phyloP scores from a whole-genome alignment of 1,139 yeast species.

The Saccharomycopsis hybrid region DNA sequence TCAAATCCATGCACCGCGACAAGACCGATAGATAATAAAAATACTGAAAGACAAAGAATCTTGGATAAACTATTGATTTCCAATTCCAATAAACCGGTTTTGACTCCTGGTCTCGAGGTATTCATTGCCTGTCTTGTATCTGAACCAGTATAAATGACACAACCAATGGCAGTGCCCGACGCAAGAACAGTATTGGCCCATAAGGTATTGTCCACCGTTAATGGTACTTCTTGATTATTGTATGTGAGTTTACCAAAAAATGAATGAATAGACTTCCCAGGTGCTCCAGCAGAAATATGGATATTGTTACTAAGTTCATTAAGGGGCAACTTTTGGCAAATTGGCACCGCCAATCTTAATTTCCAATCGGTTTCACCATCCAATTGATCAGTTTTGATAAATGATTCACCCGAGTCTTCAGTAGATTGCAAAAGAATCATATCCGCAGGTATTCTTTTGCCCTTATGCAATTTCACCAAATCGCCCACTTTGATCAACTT shows the following conservation, averaged over 20 bases:
- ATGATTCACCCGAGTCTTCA: constrained; percentile 80
- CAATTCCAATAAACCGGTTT: constrained; percentile 80
- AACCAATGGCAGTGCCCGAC: constrained; percentile 84
- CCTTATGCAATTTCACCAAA: constrained; percentile 73
- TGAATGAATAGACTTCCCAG: constrained; percentile 75
- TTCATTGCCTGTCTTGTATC: constrained; percentile 95
- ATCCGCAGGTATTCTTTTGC: constrained; percentile 89
- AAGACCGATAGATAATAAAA: constrained; percentile 64
- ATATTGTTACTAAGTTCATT: constrained; percentile 40
- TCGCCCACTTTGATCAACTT: constrained; percentile 80
- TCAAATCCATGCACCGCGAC: constrained; percentile 80
- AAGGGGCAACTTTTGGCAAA: constrained; percentile 56
- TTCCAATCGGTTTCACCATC: constrained; percentile 99
- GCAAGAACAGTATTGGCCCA: constrained; percentile 99
- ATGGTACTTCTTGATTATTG: constrained; percentile 52
- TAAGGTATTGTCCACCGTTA: constrained; percentile 82
- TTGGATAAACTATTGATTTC: constrained; percentile 89
- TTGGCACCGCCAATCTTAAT: constrained; percentile 64
- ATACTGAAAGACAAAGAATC: constrained; percentile 81
- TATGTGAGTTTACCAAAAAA: constrained; percentile 68
- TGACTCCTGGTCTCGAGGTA: constrained; percentile 84
- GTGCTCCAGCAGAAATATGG: constrained; percentile 62
- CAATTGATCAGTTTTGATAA: constrained; percentile 92
- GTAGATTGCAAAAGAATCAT: constrained; percentile 78
- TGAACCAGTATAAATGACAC: constrained; percentile 81